Base-by-base conservation (phyloP, 768 basidiomycete genomes). In the Naganishia antarctica region DNA sequence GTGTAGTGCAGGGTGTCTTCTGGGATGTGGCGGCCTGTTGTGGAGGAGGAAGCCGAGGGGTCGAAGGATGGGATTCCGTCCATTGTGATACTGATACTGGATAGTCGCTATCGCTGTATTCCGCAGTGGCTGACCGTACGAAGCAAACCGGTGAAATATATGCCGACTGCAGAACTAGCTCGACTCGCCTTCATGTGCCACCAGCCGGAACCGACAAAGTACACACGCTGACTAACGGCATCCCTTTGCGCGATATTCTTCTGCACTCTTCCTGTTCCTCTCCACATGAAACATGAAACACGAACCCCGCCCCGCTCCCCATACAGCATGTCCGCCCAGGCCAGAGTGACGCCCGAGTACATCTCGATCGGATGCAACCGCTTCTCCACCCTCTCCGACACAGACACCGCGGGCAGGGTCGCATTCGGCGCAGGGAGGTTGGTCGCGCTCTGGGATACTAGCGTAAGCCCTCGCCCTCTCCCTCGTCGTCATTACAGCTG, bases 1-100 rank as follows among this genome's bases (percentile, higher is more conserved):
- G 81, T 79, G 72, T 90, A 91, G 46, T 86, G 83, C 21, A 97
- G 81, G 0, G 90, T 87, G 74, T 96, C 92, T 73, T 94, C 89
- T 13, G 90, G 82, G 63, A 94, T 87, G 4, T 37, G 32, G 1
- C 53, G 53, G 23, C 21, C 37, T 4, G 53, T 40, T 34, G 50
- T n/a, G 31, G 29, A 31, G 37, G 37, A n/a, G n/a, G n/a, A n/a
- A n/a, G n/a, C n/a, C n/a, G n/a, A n/a, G n/a, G n/a, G n/a, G n/a
- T n/a, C n/a, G n/a, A n/a, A n/a, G n/a, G n/a, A n/a, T n/a, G n/a
- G n/a, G n/a, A n/a, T n/a, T n/a, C n/a, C n/a, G n/a, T n/a, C n/a
- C n/a, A n/a, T n/a, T n/a, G n/a, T n/a, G n/a, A n/a, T n/a, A n/a
- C n/a, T n/a, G n/a, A n/a, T n/a, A n/a, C n/a, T n/a, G n/a, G n/a